Evolutionary conservation across 2,329 filamentous ascomycete genomes (phyloP).

Genomic region (Orbilia ellipsospora): DNA sequence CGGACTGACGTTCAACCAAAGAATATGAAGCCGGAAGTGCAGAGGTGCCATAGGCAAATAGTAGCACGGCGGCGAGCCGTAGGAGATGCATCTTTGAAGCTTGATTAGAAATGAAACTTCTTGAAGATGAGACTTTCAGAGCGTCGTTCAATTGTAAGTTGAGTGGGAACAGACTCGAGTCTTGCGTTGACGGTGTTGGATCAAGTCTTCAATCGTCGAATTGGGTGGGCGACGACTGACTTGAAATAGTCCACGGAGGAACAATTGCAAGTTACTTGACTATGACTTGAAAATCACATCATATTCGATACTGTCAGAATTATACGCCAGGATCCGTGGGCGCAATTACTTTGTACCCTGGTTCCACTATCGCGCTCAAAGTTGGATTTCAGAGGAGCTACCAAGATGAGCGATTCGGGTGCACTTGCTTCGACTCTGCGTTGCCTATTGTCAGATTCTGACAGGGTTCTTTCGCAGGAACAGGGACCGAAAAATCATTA

Average conservation of each 20-base stretch:
- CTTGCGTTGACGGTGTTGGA: conserved; percentile 21
- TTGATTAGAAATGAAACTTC: too few species aligned
- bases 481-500: conserved; percentile 15
- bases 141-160: too few species aligned
- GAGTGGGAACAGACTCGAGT: neutral
- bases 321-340: neutral
- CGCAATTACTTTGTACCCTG: neutral
- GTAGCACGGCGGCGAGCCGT: conserved; percentile 33
- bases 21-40: conserved; percentile 33
- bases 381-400: neutral
- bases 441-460: conserved; percentile 23
- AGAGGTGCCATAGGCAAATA: conserved; percentile 43
- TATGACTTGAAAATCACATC: conserved; percentile 27
- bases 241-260: conserved; percentile 26
- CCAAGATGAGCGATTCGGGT: conserved; percentile 27
- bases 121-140: too few species aligned
- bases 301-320: conserved; percentile 6
- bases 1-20: conserved; percentile 28
- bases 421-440: conserved; percentile 21
- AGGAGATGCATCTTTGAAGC: conserved; percentile 34
- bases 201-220: neutral
- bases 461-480: neutral
- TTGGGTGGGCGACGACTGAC: neutral
- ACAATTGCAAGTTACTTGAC: conserved; percentile 1
- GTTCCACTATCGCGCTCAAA: neutral